Evolutionary conservation across 495 filamentous ascomycete species (phyloP), one percentile per base, ranked within the genome.

Genomic region (Filosporella fistucella): DNA sequence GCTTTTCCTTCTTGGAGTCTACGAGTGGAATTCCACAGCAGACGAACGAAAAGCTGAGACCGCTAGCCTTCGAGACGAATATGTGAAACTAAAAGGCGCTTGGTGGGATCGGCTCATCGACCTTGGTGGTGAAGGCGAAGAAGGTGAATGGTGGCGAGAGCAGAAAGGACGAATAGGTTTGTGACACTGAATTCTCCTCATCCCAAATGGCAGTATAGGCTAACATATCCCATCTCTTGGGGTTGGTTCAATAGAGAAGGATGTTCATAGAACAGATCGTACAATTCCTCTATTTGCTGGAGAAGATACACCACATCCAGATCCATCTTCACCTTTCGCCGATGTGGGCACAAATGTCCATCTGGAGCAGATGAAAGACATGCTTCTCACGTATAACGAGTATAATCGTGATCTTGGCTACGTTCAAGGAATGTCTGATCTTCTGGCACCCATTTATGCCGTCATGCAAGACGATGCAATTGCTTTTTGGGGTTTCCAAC

Each of bases 351-450:
- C 93, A 21, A 98, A 98, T 55, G 91, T 96, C 25, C 93, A 98
- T 65, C 76, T 98, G 50, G 93, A 98, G 59, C 93, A 98, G 63
- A 84, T 97, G 80, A 98, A 98, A 66, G 93, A 98, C 58, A 96
- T 98, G 89, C 84, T 98, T 3, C 70, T 98, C 11, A 97, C 93
- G 0, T 98, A 98, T 63, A 96, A 97, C 61, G 94, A 98, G 60
- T 93, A 90, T 61, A 97, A 96, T 69, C 84, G 77, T 24, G 85
- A 89, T 34, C 72, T 97, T 1, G 93, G 93, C 23, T 98, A 98
- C 58, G 93, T 98, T 2, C 93, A 98, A 72, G 93, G 93, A 40
- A 98, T 98, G 93, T 95, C 88, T 24, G 93, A 98, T 63, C 80
- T 98, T 0, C 81, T 98, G 2, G 89, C 94, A 0, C 93, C 93